Evolutionary conservation across 331 rosid species (phyloP).

Genomic region (Acacia pycnantha): DNA sequence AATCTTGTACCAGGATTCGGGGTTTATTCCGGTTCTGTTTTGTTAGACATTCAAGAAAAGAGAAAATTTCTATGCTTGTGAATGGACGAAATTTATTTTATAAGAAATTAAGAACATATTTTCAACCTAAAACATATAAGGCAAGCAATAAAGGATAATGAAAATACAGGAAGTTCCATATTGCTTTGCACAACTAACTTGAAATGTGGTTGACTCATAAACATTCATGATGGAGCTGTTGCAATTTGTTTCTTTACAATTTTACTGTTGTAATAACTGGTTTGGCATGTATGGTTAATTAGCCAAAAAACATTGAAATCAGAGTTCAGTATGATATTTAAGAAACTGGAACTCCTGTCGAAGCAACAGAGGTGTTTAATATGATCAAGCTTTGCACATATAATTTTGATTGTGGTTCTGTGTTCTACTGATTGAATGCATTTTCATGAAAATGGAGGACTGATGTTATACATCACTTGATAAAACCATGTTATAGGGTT

Average conservation of each 20-base stretch:
- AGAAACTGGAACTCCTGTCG: background rate
- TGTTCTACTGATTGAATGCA: background rate
- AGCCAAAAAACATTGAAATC: background rate
- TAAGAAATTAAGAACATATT: background rate
- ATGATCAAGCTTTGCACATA: constrained; percentile 1
- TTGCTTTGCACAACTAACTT: background rate
- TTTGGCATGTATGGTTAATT: constrained; percentile 7
- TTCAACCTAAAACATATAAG: background rate
- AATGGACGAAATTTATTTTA: background rate
- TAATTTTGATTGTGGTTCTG: background rate
- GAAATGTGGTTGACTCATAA: background rate
- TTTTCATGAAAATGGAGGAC: background rate
- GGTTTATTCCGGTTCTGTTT: background rate
- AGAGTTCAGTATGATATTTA: background rate
- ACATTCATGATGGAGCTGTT: background rate
- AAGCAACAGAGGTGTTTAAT: background rate
- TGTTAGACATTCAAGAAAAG: background rate
- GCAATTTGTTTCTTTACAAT: background rate
- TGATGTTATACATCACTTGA: background rate
- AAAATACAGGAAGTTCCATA: background rate
- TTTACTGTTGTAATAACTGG: background rate
- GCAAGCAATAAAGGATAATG: background rate
- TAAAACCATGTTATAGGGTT: background rate
- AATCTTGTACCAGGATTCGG: background rate
- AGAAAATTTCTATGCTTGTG: background rate